Percentiles rank a stretch among this genome's conserved stretches.
These are phyloP conservation scores for Pachysandra terminalis DNA, from an alignment of 164 flowering plant genomes.

Conservation along the genomic window DNA sequence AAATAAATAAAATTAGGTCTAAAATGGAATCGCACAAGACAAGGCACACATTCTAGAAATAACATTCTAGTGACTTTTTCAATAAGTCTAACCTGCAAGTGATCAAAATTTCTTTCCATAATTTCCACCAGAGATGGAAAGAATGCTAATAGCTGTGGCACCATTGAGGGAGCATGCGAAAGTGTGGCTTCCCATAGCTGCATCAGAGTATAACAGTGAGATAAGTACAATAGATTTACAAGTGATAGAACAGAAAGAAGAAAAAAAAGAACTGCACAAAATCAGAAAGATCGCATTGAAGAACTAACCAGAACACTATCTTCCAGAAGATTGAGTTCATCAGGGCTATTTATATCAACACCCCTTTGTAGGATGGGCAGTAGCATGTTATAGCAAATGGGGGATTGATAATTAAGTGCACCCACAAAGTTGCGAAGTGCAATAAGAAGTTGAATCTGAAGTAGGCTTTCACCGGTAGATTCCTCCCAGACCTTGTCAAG, in stretches of 20 bases:
- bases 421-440: constrained; percentile 79
- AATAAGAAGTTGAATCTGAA: constrained; percentile 88
- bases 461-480: constrained; percentile 83
- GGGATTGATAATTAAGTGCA: constrained; percentile 77
- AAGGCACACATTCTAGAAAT: not conserved
- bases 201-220: constrained; percentile 16
- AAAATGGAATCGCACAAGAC: not conserved
- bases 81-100: constrained; percentile 61
- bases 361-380: constrained; percentile 72
- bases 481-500: constrained; percentile 84
- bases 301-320: constrained; percentile 77
- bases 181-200: constrained; percentile 97
- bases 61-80: not conserved
- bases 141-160: constrained; percentile 61
- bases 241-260: not conserved
- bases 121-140: constrained; percentile 74
- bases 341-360: constrained; percentile 76
- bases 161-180: constrained; percentile 80
- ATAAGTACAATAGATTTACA: not conserved
- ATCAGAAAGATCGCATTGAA: constrained; percentile 4
- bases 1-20: not conserved
- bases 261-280: not conserved
- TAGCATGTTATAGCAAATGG: constrained; percentile 66
- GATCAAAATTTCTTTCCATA: constrained; percentile 81
- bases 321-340: constrained; percentile 85